A percentile compares a stretch with the other conserved stretches of the same genome.
Evolutionary conservation across 495 filamentous ascomycete species (phyloP).

Genomic region (Penicillium lividum): DNA sequence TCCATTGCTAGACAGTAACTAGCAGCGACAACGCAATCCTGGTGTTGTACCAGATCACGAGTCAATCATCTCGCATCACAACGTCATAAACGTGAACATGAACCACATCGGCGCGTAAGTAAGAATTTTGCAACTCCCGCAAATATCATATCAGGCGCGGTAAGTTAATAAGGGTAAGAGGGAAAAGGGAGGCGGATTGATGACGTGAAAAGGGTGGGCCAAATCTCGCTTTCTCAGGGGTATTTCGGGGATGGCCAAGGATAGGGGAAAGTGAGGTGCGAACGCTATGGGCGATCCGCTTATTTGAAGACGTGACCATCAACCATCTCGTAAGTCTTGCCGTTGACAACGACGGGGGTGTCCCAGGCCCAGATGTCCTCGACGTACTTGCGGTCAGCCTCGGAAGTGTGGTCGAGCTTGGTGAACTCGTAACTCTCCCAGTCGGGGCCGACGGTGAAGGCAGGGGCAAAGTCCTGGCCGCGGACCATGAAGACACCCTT

Average conservation of each 20-base stretch:
- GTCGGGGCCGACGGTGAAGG: conserved; percentile 96
- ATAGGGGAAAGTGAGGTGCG: neutral
- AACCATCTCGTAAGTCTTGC: conserved; percentile 76
- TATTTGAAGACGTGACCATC: conserved; percentile 99
- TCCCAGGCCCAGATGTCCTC: conserved; percentile 90
- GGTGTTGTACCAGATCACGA: conserved; percentile 5
- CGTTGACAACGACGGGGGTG: conserved; percentile 71
- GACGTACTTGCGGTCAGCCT: conserved; percentile 80
- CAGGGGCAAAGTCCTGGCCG: conserved; percentile 80
- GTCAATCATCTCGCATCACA: conserved; percentile 36
- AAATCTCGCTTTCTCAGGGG: conserved; percentile 21
- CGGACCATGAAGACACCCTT: conserved; percentile 91
- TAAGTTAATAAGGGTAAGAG: conserved; percentile 11
- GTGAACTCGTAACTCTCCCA: conserved; percentile 94
- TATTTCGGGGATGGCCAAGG: conserved; percentile 22
- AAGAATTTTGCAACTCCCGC: conserved; percentile 21
- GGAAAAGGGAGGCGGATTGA: conserved; percentile 17
- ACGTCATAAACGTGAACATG: conserved; percentile 36
- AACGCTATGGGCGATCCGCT: conserved; percentile 32
- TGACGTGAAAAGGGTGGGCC: conserved; percentile 6
- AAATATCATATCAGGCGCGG: conserved; percentile 8
- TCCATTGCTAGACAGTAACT: conserved; percentile 25
- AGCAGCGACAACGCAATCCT: conserved; percentile 17
- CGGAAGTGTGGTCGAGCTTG: conserved; percentile 87
- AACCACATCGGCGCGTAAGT: conserved; percentile 35